Percentiles rank a stretch among this genome's conserved stretches.
Conservation (phyloP, 108 stramenopile genomes). For the Pseudonitzschia multiseries region DNA sequence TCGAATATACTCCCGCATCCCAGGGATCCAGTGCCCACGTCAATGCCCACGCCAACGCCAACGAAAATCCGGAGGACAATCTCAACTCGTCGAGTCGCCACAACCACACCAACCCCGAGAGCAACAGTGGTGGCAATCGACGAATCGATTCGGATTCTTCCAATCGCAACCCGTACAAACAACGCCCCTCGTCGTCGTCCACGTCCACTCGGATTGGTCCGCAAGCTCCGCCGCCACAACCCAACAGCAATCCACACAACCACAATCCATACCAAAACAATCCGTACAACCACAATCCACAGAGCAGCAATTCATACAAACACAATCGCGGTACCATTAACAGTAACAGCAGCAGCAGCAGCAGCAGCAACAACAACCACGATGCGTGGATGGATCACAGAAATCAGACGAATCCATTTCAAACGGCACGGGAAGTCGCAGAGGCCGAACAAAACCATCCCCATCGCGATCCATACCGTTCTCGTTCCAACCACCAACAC, state of each 20-base stretch:
- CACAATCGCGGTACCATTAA: background rate
- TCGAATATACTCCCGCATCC: constrained; percentile 7
- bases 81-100: too few relatives aligned
- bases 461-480: constrained; percentile 10
- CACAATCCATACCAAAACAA: too few relatives aligned
- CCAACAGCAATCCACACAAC: too few relatives aligned
- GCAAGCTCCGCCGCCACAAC: too few relatives aligned
- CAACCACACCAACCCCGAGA: constrained; percentile 12
- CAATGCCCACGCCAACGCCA: background rate
- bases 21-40: background rate
- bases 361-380: background rate
- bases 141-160: too few relatives aligned
- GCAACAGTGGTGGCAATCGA: background rate
- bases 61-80: too few relatives aligned
- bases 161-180: too few relatives aligned
- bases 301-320: constrained; percentile 11
- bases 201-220: too few relatives aligned
- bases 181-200: too few relatives aligned
- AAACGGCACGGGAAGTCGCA: constrained; percentile 54
- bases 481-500: constrained; percentile 10
- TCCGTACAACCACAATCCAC: background rate
- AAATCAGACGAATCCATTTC: constrained; percentile 64
- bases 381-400: constrained; percentile 32
- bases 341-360: background rate
- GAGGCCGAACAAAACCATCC: constrained; percentile 21